Evolutionary conservation across 2,329 filamentous ascomycete species (phyloP).

Genomic region (Lizonia empirigonia): DNA sequence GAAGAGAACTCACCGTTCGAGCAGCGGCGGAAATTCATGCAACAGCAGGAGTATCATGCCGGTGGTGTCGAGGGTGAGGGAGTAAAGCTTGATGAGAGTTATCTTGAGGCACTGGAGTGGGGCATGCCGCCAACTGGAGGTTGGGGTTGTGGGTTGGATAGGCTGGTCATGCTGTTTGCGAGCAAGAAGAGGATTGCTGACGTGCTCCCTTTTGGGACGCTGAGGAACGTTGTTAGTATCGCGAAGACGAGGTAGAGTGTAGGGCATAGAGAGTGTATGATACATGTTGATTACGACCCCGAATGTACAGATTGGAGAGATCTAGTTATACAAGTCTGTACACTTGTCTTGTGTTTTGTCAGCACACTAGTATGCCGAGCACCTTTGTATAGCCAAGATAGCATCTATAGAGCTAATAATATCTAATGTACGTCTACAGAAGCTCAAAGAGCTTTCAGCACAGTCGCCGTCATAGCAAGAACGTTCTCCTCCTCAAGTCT

Average conservation of each 20-base stretch:
- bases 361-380: too few relatives aligned
- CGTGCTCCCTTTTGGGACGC: constrained; percentile 84
- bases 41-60: constrained; percentile 55
- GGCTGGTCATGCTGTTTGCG: constrained; percentile 88
- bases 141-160: constrained; percentile 93
- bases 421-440: too few relatives aligned
- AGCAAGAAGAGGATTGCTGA: constrained; percentile 81
- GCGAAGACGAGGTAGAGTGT: constrained; percentile 32
- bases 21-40: constrained; percentile 81
- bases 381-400: too few relatives aligned
- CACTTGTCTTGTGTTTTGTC: too few relatives aligned
- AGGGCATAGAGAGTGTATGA: neutral
- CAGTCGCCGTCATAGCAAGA: constrained; percentile 46
- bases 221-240: constrained; percentile 64
- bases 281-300: neutral
- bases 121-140: constrained; percentile 94
- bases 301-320: too few relatives aligned
- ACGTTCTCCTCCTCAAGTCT: constrained; percentile 53
- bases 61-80: constrained; percentile 44
- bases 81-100: constrained; percentile 77
- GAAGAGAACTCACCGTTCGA: constrained; percentile 93
- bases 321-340: too few relatives aligned
- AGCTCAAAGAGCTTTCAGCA: constrained; percentile 39
- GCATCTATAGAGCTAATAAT: too few relatives aligned
- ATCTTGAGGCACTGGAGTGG: constrained; percentile 82